These are phyloP conservation scores for Alternaria longipes DNA, from an alignment of 2,329 filamentous ascomycete species.

Conservation along the genomic window DNA sequence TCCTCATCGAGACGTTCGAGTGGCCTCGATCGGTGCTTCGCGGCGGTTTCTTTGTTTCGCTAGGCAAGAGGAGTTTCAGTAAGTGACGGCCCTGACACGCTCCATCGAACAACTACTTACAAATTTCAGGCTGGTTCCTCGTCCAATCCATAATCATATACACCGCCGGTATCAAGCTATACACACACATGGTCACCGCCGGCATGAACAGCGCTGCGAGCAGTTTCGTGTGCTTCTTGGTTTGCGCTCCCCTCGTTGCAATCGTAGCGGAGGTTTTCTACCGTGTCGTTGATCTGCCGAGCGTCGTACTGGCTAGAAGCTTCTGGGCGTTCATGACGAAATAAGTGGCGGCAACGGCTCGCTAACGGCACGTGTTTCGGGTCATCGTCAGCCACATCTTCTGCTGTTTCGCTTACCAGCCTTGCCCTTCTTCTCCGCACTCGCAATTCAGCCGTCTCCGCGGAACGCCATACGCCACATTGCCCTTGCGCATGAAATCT, in stretches of 20 bases:
- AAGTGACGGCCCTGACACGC: conserved; percentile 29
- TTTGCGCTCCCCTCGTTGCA: conserved; percentile 31
- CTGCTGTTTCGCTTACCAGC: conserved; percentile 1
- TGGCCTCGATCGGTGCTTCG: conserved; percentile 49
- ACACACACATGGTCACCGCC: conserved; percentile 50
- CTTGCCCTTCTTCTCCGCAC: background rate
- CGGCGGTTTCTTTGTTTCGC: conserved; percentile 46
- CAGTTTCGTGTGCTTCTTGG: conserved; percentile 36
- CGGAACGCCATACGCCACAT: background rate
- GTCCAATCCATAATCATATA: conserved; percentile 55
- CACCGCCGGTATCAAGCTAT: conserved; percentile 54
- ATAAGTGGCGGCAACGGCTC: conserved; percentile 12
- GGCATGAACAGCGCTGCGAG: conserved; percentile 22
- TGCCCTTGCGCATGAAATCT: background rate
- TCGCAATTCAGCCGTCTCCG: background rate
- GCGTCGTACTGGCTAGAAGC: conserved; percentile 26
- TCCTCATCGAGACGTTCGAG: conserved; percentile 54
- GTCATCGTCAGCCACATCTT: conserved; percentile 1
- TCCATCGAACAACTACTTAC: conserved; percentile 18
- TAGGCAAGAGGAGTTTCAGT: conserved; percentile 58
- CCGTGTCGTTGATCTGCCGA: conserved; percentile 47
- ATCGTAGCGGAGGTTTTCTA: conserved; percentile 43
- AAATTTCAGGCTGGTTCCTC: conserved; percentile 52
- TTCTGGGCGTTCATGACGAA: conserved; percentile 39
- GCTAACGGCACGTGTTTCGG: background rate